phyloP scores from a whole-genome alignment of 2,329 filamentous ascomycete species.

The Nemania sp. region DNA sequence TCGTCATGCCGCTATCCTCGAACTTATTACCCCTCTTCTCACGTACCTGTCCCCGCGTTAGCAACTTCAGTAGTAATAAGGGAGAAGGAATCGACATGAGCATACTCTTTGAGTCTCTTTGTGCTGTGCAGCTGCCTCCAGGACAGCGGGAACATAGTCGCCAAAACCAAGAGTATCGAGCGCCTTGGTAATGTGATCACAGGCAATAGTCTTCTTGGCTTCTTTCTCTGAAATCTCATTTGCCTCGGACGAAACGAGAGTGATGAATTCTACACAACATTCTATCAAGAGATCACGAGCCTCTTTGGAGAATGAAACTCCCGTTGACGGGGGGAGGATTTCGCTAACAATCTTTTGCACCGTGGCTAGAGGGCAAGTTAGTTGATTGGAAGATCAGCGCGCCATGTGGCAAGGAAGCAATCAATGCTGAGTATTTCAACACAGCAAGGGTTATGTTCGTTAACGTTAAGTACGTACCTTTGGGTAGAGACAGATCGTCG shows the following conservation, averaged over 20 bases:
- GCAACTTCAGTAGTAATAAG: conserved; percentile 8
- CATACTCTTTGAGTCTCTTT: conserved; percentile 90
- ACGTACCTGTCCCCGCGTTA: conserved; percentile 71
- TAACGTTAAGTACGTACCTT: conserved; percentile 61
- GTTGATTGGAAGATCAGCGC: conserved; percentile 24
- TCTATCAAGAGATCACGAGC: conserved; percentile 95
- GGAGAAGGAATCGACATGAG: not conserved
- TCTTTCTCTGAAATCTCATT: conserved; percentile 99
- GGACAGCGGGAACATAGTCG: conserved; percentile 89
- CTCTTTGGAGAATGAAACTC: conserved; percentile 92
- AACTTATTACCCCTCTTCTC: conserved; percentile 99
- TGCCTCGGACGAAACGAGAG: conserved; percentile 96
- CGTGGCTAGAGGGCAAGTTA: conserved; percentile 63
- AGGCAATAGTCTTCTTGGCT: conserved; percentile 98
- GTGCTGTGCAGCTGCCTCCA: conserved; percentile 66
- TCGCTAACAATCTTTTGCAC: conserved; percentile 92
- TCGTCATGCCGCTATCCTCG: conserved; percentile 89
- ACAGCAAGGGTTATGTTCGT: not conserved
- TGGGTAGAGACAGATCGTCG: conserved; percentile 73
- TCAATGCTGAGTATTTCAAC: not conserved
- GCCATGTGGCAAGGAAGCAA: not conserved
- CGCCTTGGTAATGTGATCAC: conserved; percentile 96
- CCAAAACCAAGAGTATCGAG: conserved; percentile 92
- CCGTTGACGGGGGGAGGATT: conserved; percentile 80
- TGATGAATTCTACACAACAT: conserved; percentile 99